Conservation (phyloP, 306 rosid species). For the Glycine latifolia region DNA sequence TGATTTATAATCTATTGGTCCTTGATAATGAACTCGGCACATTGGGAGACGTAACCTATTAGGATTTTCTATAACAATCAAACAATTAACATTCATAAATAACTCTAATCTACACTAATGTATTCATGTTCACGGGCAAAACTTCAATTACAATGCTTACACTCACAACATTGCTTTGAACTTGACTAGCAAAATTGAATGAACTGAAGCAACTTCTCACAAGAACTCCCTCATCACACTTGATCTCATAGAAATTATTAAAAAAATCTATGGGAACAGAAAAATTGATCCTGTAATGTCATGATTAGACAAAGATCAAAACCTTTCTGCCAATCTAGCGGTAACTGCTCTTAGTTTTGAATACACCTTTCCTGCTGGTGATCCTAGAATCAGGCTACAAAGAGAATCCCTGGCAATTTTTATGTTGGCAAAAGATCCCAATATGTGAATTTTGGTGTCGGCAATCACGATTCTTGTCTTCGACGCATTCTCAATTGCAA, state of each 20-base stretch:
- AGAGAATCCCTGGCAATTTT: no score
- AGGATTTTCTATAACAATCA: not conserved
- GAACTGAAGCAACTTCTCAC: not conserved
- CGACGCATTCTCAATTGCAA: no score
- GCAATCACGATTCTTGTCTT: no score
- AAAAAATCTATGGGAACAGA: constrained; percentile 2
- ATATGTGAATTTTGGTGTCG: no score
- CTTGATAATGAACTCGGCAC: not conserved
- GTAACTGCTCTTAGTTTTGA: no score
- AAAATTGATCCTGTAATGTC: not conserved
- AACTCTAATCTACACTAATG: not conserved
- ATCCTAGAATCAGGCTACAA: no score
- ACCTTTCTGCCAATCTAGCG: no score
- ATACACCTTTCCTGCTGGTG: no score
- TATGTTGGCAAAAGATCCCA: no score
- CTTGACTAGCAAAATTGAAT: not conserved
- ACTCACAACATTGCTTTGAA: not conserved
- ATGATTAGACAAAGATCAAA: no score
- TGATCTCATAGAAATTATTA: not conserved
- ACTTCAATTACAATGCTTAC: constrained; percentile 22
- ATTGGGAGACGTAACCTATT: not conserved
- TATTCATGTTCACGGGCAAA: constrained; percentile 34
- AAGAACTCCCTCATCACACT: constrained; percentile 9
- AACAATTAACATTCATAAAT: not conserved
- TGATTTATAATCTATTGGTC: not conserved